Percentiles rank a stretch among this genome's conserved stretches.
These are phyloP conservation scores for Jimgerdemannia lactiflua DNA, from an alignment of 192 early-diverging fungal species.

Conservation along the genomic window DNA sequence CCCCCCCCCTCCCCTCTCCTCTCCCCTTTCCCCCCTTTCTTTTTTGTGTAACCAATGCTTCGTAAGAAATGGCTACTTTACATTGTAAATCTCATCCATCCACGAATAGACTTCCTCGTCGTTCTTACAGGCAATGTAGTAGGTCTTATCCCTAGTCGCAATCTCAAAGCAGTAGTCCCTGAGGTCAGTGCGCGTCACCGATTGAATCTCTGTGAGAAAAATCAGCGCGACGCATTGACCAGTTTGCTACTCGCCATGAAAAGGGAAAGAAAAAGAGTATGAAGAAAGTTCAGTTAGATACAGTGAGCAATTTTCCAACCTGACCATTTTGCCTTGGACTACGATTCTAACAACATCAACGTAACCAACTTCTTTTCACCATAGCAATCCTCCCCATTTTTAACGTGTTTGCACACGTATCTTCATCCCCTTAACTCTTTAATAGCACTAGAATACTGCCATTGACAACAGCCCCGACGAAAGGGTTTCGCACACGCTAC, in stretches of 20 bases:
- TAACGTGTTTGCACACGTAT: too few relatives aligned
- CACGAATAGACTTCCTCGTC: conserved; percentile 98
- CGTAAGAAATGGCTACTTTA: conserved; percentile 19
- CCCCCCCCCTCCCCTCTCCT: background rate
- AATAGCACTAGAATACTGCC: too few relatives aligned
- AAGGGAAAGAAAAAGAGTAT: conserved; percentile 15
- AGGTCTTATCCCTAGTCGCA: conserved; percentile 89
- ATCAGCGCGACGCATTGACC: conserved; percentile 87
- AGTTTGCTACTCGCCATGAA: conserved; percentile 53
- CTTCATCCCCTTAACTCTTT: too few relatives aligned
- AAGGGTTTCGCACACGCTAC: background rate
- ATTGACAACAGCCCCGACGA: background rate
- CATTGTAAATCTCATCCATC: conserved; percentile 98
- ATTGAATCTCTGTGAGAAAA: conserved; percentile 90
- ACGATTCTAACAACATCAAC: too few relatives aligned
- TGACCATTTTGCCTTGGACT: too few relatives aligned
- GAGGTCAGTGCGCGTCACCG: conserved; percentile 82
- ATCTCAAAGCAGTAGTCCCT: conserved; percentile 96
- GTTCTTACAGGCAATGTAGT: conserved; percentile 88
- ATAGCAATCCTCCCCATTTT: too few relatives aligned
- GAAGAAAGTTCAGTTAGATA: background rate
- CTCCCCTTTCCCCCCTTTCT: background rate
- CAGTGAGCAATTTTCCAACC: too few relatives aligned
- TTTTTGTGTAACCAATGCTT: background rate
- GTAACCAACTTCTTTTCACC: too few relatives aligned